Evolutionary conservation across 106 monocot species (phyloP), one percentile per base, ranked within the genome.

Genomic region (Dioscorea alata): DNA sequence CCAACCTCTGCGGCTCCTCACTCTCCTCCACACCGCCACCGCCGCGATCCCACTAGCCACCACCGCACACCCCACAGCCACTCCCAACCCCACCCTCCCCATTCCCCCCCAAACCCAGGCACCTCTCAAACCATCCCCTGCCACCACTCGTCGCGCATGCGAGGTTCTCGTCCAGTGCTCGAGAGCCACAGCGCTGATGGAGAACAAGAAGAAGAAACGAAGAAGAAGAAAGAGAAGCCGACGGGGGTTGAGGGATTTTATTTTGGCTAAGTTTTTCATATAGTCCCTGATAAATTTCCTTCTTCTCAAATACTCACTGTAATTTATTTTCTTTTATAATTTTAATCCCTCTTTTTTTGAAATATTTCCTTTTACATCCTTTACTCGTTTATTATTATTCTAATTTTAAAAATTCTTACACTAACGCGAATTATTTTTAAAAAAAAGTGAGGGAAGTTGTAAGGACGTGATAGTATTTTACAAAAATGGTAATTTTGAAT

Each of bases 51-150:
- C 80, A 69, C 85, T 80, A 14, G 85, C 74, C 58, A 71, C 75
- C 73, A 71, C 85, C n/a, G 89, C 89, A 70, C 89, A 90, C 17
- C 78, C 75, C 74, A 75, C 78, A 72, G 89, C 89, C 73, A 82
- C 62, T 12, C 74, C 80, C 22, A 90, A 69, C 68, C 74, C 82
- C 65, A 77, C 74, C 69, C 74, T 73, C 51, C 78, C 79, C 82
- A 85, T 77, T 69, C 58, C 22, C 58, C 22, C 69, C 60, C 60
- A 28, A 33, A 57, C 79, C 67, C 14, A 71, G 48, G 4, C 33
- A 5, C 17, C 65, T 49, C 53, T 17, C 66, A 32, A 61, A 73
- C 63, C 8, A 77, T 60, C 12, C 33, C 66, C 57, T 69, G 48
- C 74, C 74, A n/a, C 67, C 63, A 31, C 14, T 34, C 72, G 5